Evolutionary conservation across 768 basidiomycete genomes (phyloP), one percentile per base, ranked within the genome.

Genomic region (Agrocybe praecox): DNA sequence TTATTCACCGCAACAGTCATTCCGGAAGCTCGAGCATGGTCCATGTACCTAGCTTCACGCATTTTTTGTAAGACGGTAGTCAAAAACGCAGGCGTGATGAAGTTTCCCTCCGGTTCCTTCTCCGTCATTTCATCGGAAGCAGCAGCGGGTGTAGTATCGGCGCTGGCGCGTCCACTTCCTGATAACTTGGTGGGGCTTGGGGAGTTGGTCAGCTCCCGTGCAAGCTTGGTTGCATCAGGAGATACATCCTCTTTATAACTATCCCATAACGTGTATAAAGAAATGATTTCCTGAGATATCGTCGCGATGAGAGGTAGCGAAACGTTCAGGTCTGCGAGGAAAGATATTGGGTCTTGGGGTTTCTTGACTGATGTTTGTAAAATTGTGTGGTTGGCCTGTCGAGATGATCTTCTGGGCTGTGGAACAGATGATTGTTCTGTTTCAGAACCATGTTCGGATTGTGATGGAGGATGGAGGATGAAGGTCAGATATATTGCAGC

Each of bases 401-500:
- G 66, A 1, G 74, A 67, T 8, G 78, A 73, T 14, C 75, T 69
- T 17, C 77, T 76, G 46, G 56, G 49, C 6, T 56, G 43, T 2
- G 77, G 74, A 36, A 48, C 52, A 29, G 56, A 45, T 42, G 62
- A 55, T 44, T 36, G 22, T 36, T 61, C 57, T 32, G 52, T 34
- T 19, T 50, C 46, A 49, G 22, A 26, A 23, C 58, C 48, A 12
- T 62, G 52, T n/a, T 59, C 57, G 2, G 59, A 55, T 49, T 81
- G 76, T 32, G 85, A 81, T 18, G 84, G 82, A 0, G 78, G 73
- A 65, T 93, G 88, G 10, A 94, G 78, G 48, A 89, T 83, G 66
- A 94, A 86, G 0, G 92, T 89, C 56, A 98, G 84, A 74, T 94
- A 97, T 53, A 99, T 84, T 0, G 93, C 90, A 0, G 96, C 88